phyloP scores from a whole-genome alignment of 2,329 filamentous ascomycete genomes.

The Pseudonectria buxi region DNA sequence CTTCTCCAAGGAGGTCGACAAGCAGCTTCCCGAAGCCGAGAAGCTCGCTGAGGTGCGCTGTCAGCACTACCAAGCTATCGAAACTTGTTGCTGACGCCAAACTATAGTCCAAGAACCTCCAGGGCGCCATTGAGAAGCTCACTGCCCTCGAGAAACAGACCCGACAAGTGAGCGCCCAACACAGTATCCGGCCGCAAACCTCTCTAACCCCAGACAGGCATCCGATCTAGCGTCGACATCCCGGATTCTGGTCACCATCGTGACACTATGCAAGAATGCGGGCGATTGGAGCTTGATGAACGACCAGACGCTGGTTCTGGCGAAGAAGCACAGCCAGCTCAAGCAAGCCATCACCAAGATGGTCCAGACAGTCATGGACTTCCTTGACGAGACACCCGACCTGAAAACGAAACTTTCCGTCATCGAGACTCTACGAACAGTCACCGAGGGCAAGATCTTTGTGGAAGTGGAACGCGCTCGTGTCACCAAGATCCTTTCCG shows the following conservation, averaged over 20 bases:
- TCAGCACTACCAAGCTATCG: conserved; percentile 1
- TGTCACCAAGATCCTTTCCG: conserved; percentile 87
- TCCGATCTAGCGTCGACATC: conserved; percentile 96
- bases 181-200: conserved; percentile 9
- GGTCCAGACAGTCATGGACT: conserved; percentile 93
- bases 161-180: conserved; percentile 62
- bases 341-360: conserved; percentile 99
- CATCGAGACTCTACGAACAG: conserved; percentile 90
- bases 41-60: conserved; percentile 74
- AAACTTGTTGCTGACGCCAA: conserved; percentile 7
- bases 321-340: conserved; percentile 99
- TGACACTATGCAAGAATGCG: conserved; percentile 88
- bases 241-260: conserved; percentile 76
- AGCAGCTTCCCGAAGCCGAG: conserved; percentile 84
- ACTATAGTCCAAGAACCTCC: conserved; percentile 60
- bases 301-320: conserved; percentile 90
- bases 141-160: conserved; percentile 90
- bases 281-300: conserved; percentile 93
- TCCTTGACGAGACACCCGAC: conserved; percentile 79
- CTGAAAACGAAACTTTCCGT: conserved; percentile 84
- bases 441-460: conserved; percentile 99
- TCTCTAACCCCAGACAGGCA: conserved; percentile 48
- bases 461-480: conserved; percentile 97
- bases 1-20: conserved; percentile 93
- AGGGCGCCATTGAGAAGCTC: conserved; percentile 89